Base-by-base conservation (phyloP, 345 rosid genomes). In the Trapa incisa region DNA sequence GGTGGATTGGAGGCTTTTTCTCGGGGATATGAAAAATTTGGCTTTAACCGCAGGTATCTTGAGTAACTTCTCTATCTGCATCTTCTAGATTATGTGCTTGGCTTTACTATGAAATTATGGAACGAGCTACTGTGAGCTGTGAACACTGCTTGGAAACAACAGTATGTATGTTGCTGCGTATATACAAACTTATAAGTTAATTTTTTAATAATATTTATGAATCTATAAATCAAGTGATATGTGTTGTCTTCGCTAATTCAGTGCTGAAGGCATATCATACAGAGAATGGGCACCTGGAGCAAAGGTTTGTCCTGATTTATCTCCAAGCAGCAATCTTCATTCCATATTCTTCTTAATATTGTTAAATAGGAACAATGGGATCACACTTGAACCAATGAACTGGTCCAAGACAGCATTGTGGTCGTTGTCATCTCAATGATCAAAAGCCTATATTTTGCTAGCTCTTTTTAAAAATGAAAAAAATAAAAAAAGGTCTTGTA, bases 251-350 rank as follows among this genome's bases (percentile, higher is more conserved):
- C 41, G 9, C n/a, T 6, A 53, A 54, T 81, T 71, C 86, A 90
- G 98, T 77, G 85, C 77, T 74, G 84, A 85, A 61, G 98, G 98
- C 67, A 80, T 88, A 79, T 88, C 94, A 58, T 93, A 90, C 73
- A 78, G 97, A 70, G 98, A 93, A 78, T 93, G 98, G 98, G 97
- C 98, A 60, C 98, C 98, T 0, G 97, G 94, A 87, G 98, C 98
- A 38, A 87, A 78, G 97, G 98, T 93, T 68, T 72, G 87, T 83
- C 71, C 69, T 16, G 72, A 61, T 39, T 45, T 32, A 65, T 45
- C 67, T 13, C 5, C 2, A 17, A 35, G 38, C 14, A 5, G 38
- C 38, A 48, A 48, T 22, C 29, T 22, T 22, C 29, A 22, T 22
- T 22, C 29, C 29, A 22, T 22, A 22, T 47, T 47, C 3, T 16